Evolutionary conservation across 805 yeast species (phyloP).

Genomic region (Wickerhamomyces hampshirensis): DNA sequence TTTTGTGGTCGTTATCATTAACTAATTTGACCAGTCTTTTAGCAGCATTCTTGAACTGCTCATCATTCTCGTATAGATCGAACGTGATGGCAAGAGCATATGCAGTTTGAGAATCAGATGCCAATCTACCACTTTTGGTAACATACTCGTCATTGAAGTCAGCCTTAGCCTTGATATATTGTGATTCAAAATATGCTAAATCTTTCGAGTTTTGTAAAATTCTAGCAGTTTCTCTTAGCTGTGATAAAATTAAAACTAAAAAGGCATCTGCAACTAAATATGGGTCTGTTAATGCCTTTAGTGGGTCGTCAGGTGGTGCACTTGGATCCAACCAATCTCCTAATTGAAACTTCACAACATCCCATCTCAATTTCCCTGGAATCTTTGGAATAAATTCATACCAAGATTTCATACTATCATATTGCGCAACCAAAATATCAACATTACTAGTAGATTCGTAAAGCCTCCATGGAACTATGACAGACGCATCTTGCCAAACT

Average conservation of each 20-base stretch:
- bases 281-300: slow-evolving; percentile 14
- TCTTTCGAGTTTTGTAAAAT: slow-evolving; percentile 4
- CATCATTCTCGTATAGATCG: slow-evolving; percentile 6
- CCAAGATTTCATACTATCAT: slow-evolving; percentile 19
- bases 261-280: slow-evolving; percentile 18
- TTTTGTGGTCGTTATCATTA: slow-evolving; percentile 9
- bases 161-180: slow-evolving; percentile 4
- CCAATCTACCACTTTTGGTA: slow-evolving; percentile 9
- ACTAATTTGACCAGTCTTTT: slow-evolving; percentile 8
- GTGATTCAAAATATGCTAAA: slow-evolving; percentile 4
- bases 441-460: slow-evolving; percentile 10
- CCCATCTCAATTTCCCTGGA: slow-evolving; percentile 14
- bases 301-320: slow-evolving; percentile 18
- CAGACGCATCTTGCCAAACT: slow-evolving; percentile 18
- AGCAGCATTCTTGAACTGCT: slow-evolving; percentile 9
- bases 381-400: slow-evolving; percentile 15
- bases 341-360: slow-evolving; percentile 9
- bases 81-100: slow-evolving; percentile 13
- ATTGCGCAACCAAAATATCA: slow-evolving; percentile 11
- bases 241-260: slow-evolving; percentile 11
- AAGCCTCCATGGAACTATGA: slow-evolving; percentile 17
- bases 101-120: slow-evolving; percentile 14
- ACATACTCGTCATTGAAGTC: slow-evolving; percentile 14
- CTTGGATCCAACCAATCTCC: slow-evolving; percentile 20
- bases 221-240: slow-evolving; percentile 9